Percentiles rank a stretch among this genome's conserved stretches.
Conservation (phyloP, 2,329 filamentous ascomycete genomes). For the Fusarium piperis region DNA sequence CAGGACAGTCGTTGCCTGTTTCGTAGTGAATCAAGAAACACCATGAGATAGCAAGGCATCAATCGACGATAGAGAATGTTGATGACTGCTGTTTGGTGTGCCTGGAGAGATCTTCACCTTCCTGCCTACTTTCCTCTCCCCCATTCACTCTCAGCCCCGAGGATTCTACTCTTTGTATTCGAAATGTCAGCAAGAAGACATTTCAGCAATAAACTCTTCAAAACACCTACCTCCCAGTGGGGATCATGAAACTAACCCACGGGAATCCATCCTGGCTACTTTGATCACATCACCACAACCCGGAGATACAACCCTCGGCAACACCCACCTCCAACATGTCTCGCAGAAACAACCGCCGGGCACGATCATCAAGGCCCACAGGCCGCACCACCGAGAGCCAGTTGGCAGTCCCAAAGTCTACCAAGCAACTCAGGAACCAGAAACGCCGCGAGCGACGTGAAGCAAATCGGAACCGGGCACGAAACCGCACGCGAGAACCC, state of each 20-base stretch:
- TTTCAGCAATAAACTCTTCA: not conserved
- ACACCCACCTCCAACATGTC: not conserved
- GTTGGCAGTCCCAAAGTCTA: not conserved
- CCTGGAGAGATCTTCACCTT: not conserved
- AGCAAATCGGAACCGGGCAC: not conserved
- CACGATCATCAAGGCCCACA: not conserved
- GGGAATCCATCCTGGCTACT: not conserved
- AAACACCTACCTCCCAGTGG: not conserved
- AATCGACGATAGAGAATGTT: accelerated
- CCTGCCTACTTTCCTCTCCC: not conserved
- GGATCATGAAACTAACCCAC: not conserved
- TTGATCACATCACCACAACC: not conserved
- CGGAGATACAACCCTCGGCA: not conserved
- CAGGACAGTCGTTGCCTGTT: not conserved
- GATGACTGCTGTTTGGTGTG: not conserved
- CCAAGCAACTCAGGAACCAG: not conserved
- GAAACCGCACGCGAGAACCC: not conserved
- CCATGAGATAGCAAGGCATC: not conserved
- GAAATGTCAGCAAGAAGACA: not conserved
- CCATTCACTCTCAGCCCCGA: not conserved
- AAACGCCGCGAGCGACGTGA: not conserved
- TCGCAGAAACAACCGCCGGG: not conserved
- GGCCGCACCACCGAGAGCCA: not conserved
- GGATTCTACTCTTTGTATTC: not conserved
- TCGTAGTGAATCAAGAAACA: not conserved